These are phyloP conservation scores for Penstemon davidsonii DNA, from an alignment of 257 asterid genomes.

Conservation along the genomic window DNA sequence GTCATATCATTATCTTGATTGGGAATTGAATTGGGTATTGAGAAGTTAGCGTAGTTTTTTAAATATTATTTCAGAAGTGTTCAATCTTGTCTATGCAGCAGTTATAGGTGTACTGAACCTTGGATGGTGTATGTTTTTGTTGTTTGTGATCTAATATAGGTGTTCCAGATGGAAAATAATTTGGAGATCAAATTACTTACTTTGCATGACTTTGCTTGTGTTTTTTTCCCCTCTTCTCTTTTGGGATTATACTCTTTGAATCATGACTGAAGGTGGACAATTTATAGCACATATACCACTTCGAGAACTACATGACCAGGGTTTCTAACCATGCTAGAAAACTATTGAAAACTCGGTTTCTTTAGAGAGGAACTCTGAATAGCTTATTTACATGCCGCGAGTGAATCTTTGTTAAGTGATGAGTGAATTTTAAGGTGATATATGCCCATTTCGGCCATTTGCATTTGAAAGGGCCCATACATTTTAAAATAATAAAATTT, in stretches of 20 bases:
- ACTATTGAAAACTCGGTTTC: not conserved
- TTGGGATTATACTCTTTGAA: not conserved
- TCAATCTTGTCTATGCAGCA: not conserved
- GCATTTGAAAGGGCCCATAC: too few species aligned
- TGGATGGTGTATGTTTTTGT: not conserved
- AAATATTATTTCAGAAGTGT: not conserved
- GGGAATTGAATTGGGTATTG: not conserved
- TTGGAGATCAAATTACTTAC: conserved; percentile 4
- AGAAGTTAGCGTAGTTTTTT: too few species aligned
- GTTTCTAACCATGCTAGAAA: not conserved
- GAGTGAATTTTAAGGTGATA: too few species aligned
- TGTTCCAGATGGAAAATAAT: conserved; percentile 10
- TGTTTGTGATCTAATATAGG: not conserved
- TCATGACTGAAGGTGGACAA: not conserved
- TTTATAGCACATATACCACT: not conserved
- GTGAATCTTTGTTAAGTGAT: too few species aligned
- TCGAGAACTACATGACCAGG: not conserved
- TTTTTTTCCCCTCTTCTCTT: not conserved
- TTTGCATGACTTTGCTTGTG: not conserved
- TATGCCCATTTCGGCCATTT: too few species aligned
- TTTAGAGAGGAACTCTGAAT: not conserved
- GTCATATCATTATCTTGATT: not conserved
- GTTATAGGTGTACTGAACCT: not conserved
- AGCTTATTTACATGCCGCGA: not conserved
- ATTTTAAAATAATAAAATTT: too few species aligned